phyloP scores from a whole-genome alignment of 2,329 filamentous ascomycete species.

The Sphaerulina vaccinii region DNA sequence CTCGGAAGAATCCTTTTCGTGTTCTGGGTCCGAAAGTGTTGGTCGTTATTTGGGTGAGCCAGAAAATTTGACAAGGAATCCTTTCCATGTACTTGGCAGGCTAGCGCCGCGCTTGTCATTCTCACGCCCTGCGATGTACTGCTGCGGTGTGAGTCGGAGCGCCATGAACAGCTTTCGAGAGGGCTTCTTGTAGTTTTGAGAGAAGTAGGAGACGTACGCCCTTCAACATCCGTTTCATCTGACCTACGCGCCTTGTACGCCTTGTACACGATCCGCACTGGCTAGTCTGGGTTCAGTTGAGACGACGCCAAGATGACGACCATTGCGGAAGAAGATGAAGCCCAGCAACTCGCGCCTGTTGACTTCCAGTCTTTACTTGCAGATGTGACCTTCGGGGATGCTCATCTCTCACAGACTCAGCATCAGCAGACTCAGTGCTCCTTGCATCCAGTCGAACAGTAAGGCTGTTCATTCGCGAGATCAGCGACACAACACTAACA shows the following conservation, averaged over 20 bases:
- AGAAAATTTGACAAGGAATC: conserved; percentile 4
- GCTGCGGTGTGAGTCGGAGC: conserved; percentile 6
- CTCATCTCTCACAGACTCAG: conserved; percentile 5
- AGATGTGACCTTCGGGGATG: conserved; percentile 17
- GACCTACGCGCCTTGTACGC: conserved; percentile 1
- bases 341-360: conserved; percentile 12
- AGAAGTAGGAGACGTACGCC: conserved; percentile 6
- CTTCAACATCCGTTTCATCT: conserved; percentile 1
- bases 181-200: conserved; percentile 5
- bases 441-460: background rate
- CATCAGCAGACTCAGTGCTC: conserved; percentile 14
- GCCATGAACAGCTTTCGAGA: background rate
- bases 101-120: conserved; percentile 9
- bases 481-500: background rate
- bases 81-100: conserved; percentile 9
- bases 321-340: conserved; percentile 20
- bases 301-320: conserved; percentile 18
- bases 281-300: background rate
- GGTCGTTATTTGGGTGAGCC: background rate
- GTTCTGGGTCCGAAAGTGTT: too few relatives aligned
- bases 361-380: conserved; percentile 20
- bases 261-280: conserved; percentile 5
- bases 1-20: background rate
- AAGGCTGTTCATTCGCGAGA: background rate
- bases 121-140: conserved; percentile 9